A percentile compares a stretch with the other conserved stretches of the same genome.
These are phyloP conservation scores for Recurvomyces mirabilis DNA, from an alignment of 495 filamentous ascomycete genomes.

Conservation along the genomic window DNA sequence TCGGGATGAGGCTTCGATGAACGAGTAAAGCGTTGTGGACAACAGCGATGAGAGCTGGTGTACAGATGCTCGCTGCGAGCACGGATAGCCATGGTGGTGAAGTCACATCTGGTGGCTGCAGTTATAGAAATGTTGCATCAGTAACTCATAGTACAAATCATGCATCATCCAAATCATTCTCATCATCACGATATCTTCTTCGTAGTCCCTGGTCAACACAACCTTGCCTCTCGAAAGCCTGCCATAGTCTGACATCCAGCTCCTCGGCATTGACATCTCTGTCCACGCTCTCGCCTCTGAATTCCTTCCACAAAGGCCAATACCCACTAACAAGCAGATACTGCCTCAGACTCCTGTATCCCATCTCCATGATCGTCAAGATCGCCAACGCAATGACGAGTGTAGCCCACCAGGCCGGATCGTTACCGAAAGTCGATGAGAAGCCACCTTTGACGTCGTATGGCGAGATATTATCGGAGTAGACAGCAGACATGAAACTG, in stretches of 20 bases:
- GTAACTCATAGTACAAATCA: no score
- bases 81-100: no score
- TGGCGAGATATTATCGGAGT: slow-evolving; percentile 41
- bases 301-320: slow-evolving; percentile 37
- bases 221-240: slow-evolving; percentile 5
- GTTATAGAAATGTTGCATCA: no score
- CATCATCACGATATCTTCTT: no score
- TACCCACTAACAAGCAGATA: slow-evolving; percentile 55
- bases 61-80: no score
- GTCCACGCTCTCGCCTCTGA: no score
- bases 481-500: slow-evolving; percentile 54
- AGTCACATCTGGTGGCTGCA: no score
- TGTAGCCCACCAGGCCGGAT: slow-evolving; percentile 70
- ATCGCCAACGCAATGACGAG: slow-evolving; percentile 53
- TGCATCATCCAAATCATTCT: no score
- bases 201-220: not conserved
- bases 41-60: no score
- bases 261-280: slow-evolving; percentile 1
- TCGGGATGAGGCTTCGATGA: no score
- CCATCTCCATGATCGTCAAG: slow-evolving; percentile 57
- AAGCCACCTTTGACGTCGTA: slow-evolving; percentile 68
- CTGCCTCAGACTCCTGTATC: slow-evolving; percentile 46
- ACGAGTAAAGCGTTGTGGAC: no score
- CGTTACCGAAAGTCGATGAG: slow-evolving; percentile 54
- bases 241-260: slow-evolving; percentile 3